Evolutionary conservation across 2,329 filamentous ascomycete species (phyloP), one percentile per base, ranked within the genome.

Genomic region (Apiospora arundinis): DNA sequence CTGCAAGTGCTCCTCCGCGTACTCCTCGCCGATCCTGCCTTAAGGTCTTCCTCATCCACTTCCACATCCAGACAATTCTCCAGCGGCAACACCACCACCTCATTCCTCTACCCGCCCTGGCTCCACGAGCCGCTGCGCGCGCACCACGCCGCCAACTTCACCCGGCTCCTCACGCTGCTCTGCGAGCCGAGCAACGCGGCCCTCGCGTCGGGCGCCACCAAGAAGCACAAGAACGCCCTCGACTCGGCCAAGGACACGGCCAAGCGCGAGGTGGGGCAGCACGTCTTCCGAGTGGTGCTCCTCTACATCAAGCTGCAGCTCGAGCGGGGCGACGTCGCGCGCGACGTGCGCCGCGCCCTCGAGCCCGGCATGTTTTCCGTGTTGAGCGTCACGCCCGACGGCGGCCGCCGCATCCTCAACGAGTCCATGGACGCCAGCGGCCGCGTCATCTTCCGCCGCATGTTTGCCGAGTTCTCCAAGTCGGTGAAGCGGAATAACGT

Each of bases 401-500:
- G 89, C 71, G 84, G 83, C 65, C 82, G 88, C 76, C 87, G 86
- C 78, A 85, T 90, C 37, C 79, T 92, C 71, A 90, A 88, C 74
- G 90, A 92, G 74, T 84, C 84, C 40, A 84, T 92, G 80, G 90
- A 92, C 77, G 83, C 81, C 4, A 88, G 86, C 74, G 90, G 89
- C 8, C 82, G 90, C 72, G 89, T 87, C 0, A 85, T 92, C 40
- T 84, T 91, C 78, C 84, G 84, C 74, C 86, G 87, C 72, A 82
- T 91, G 83, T 91, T 87, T 73, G 88, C 85, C 76, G 83, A 86
- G 78, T 92, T 90, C 78, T 84, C 84, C 77, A 89, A 85, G 80
- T 91, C 91, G 82, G 89, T 89, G 56, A 91, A 90, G 82, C 91
- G 90, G 89, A 89, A 81, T 69, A 89, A 88, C 45, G 84, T 90